Evolutionary conservation across 345 rosid genomes (phyloP).

Genomic region (Citrus sp.): DNA sequence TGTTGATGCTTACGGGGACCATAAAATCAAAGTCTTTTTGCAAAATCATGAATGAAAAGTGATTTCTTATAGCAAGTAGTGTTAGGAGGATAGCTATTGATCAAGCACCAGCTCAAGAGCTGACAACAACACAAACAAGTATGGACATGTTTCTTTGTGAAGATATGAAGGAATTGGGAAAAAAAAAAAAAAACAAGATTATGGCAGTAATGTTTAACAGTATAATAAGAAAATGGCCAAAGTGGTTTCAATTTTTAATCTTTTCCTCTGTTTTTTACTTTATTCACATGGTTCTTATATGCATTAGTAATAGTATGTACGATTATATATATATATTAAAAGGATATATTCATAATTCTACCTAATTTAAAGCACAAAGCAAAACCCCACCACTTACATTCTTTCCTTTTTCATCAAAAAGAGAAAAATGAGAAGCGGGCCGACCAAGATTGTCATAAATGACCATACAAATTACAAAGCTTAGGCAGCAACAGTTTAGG

Average conservation of each 20-base stretch:
- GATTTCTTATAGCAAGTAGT: neutral
- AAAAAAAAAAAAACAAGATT: neutral
- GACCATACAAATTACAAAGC: neutral
- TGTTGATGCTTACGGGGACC: constrained; percentile 15
- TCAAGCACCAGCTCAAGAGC: neutral
- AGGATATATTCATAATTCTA: neutral
- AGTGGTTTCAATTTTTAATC: neutral
- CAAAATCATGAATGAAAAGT: neutral
- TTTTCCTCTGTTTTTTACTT: neutral
- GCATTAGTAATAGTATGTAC: neutral
- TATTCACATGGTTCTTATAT: neutral
- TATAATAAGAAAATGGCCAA: neutral
- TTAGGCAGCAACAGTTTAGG: neutral
- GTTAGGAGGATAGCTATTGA: neutral
- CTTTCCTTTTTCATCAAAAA: neutral
- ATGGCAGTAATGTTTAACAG: neutral
- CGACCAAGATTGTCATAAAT: neutral
- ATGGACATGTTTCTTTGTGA: constrained; percentile 16
- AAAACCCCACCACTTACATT: constrained; percentile 18
- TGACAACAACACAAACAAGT: constrained; percentile 16
- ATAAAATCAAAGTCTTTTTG: neutral
- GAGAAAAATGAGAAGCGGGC: neutral
- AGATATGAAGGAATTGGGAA: neutral
- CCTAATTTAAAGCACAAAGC: constrained; percentile 3
- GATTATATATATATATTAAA: neutral